Base-by-base conservation (phyloP, 495 filamentous ascomycete species). In the Xylaria bambusicola region DNA sequence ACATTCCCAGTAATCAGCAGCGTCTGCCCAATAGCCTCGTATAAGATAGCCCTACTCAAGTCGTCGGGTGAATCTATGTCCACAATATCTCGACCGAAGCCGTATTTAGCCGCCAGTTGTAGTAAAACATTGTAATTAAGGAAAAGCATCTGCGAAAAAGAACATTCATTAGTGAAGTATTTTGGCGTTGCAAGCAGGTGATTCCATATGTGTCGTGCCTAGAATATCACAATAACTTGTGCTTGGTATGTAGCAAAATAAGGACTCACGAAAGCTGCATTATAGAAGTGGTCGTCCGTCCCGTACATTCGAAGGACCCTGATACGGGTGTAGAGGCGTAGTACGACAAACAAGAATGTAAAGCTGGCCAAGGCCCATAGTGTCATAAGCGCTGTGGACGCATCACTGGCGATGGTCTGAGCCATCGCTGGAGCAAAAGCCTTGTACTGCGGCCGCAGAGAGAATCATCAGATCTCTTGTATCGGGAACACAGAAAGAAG, bases 1-100 rank as follows among this genome's bases (percentile, higher is more conserved):
- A 54, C 36, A n/a, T 54, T 54, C n/a, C 36, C 52, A 3, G 38
- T 21, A 38, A 54, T 44, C n/a, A 54, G 52, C 4, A 54, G 40
- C n/a, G 52, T 54, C 38, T 54, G 52, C 15, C 52, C 52, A 26
- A 54, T 44, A 15, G 33, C 20, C 17, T 31, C 52, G 38, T 42
- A 21, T 10, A 54, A 38, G 18, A 54, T 20, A 13, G 52, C 52
- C 31, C 17, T 7, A 12, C 3, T 26, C 17, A 20, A 1, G 5
- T 54, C 38, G 8, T 54, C 52, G 15, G 24, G 38, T 7, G 52
- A 31, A 7, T 15, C 15, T 44, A 44, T 54, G 4, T 10, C 17
- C 2, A 38, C 42, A 3, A 54, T 7, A 20, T 54, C 52, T 8
- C 18, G 23, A 6, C 52, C 52, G 17, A 54, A 26, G 24, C 52